Base-by-base conservation (phyloP, 768 basidiomycete genomes). In the Termitomyces sp. region DNA sequence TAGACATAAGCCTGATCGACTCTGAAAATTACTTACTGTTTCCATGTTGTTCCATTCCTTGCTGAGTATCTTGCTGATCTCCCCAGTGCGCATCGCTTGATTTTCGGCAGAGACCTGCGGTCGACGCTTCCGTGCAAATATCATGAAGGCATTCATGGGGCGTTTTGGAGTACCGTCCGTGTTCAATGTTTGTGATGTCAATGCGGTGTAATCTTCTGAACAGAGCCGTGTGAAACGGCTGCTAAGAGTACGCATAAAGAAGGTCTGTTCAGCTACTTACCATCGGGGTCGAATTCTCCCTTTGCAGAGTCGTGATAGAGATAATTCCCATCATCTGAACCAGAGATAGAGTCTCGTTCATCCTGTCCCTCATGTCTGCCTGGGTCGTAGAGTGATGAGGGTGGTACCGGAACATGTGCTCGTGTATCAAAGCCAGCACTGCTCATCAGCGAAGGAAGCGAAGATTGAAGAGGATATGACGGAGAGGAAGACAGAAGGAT, bases 111-210 rank as follows among this genome's bases (percentile, higher is more conserved):
- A 84, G 35, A 94, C 89, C 69, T 94, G 88, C 17, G 91, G 91
- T 43, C 91, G 76, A 56, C 91, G 79, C 52, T 86, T 80, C 23
- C 91, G 82, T 59, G 91, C 91, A 64, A 92, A 94, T 58, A 94
- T 93, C 91, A 94, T 93, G 75, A 94, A 94, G 21, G 91, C 91
- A 69, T 94, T 94, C 91, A 94, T 93, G 35, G 91, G 91, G 12
- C 91, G 84, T 68, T 92, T 92, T 26, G 91, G 91, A 47, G 90
- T 92, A 28, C 91, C 91, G 63, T 94, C 91, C 1, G 88, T 78
- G 68, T 94, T 94, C 56, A 93, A 79, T 14, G 88, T 85, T 70
- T 93, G 91, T 3, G 82, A 82, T 19, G 85, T 92, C 67, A 91
- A 70, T 2, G 85, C 73, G 38, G 65, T 56, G 53, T 71, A 70